Evolutionary conservation across 495 filamentous ascomycete genomes (phyloP), one percentile per base, ranked within the genome.

Genomic region (Aspergillus leporis): DNA sequence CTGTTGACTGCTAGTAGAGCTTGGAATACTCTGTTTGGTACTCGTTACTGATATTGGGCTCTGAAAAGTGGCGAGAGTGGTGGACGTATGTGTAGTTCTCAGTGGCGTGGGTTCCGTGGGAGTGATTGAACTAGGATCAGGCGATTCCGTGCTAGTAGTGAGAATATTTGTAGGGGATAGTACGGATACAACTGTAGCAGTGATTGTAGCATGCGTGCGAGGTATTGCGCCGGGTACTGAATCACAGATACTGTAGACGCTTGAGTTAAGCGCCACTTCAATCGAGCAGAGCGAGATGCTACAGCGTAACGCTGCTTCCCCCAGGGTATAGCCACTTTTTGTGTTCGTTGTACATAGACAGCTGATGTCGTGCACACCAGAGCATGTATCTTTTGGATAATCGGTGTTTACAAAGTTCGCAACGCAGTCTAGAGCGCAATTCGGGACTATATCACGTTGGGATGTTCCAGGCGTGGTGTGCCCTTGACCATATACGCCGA

Each of bases 251-350:
- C 72, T 67, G 63, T 84, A 85, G 18, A 79, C 83, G 40, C 73
- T 74, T 7, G 66, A 63, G 10, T 47, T 64, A 14, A 66, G 53
- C 5, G 64, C 55, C 7, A 67, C 61, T 2, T 66, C 55, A 18
- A 68, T 48, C 19, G 73, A 56, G 50, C 81, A 84, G 22, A 61
- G 51, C 1, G 81, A 79, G 48, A 80, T 68, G 13, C 86, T 78
- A 66, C 89, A 92, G 58, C 82, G 80, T 55, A 89, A 66, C 9
- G 82, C 85, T 7, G 79, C 87, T 69, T 91, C 89, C 12, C 88
- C 88, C 49, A 93, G 55, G 0, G 89, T 90, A 56, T 86, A 86
- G 31, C 86, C 87, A 56, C 79, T 81, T 12, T 63, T 67, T n/a
- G 83, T 87, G 47, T 76, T 75, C 40, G 79, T 78, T 36, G 74